phyloP scores from a whole-genome alignment of 2,329 filamentous ascomycete genomes.

The Trichoderma sp. region DNA sequence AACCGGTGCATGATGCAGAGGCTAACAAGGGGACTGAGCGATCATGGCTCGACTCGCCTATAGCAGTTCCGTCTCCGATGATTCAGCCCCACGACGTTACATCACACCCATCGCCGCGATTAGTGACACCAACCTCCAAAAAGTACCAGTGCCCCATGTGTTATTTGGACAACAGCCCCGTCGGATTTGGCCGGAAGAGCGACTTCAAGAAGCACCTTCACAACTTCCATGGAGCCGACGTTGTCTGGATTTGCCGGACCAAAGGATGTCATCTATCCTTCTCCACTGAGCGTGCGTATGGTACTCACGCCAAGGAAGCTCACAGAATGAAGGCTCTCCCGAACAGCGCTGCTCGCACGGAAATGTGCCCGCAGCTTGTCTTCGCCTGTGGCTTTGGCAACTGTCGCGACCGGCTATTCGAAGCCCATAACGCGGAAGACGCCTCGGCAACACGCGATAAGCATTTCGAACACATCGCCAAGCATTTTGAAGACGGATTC shows the following conservation, averaged over 20 bases:
- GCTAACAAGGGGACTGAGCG: constrained; percentile 38
- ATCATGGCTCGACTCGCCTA: constrained; percentile 46
- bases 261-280: constrained; percentile 47
- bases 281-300: constrained; percentile 49
- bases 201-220: constrained; percentile 54
- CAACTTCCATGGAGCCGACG: constrained; percentile 49
- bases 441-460: constrained; percentile 43
- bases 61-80: constrained; percentile 41
- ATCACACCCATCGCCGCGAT: constrained; percentile 42
- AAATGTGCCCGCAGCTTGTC: constrained; percentile 47
- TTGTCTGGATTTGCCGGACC: constrained; percentile 47
- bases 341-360: constrained; percentile 44
- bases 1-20: constrained; percentile 40
- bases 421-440: constrained; percentile 42
- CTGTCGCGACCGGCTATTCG: constrained; percentile 48
- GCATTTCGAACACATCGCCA: constrained; percentile 51
- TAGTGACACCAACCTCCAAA: constrained; percentile 43
- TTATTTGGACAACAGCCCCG: constrained; percentile 48
- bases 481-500: constrained; percentile 48
- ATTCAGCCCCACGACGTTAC: constrained; percentile 38
- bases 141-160: constrained; percentile 51
- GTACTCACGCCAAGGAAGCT: constrained; percentile 47
- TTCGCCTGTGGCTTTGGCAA: constrained; percentile 47
- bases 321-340: constrained; percentile 46
- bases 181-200: constrained; percentile 50